Conservation (phyloP, 805 yeast genomes). For the Kregervanrija pseudodelftensis region DNA sequence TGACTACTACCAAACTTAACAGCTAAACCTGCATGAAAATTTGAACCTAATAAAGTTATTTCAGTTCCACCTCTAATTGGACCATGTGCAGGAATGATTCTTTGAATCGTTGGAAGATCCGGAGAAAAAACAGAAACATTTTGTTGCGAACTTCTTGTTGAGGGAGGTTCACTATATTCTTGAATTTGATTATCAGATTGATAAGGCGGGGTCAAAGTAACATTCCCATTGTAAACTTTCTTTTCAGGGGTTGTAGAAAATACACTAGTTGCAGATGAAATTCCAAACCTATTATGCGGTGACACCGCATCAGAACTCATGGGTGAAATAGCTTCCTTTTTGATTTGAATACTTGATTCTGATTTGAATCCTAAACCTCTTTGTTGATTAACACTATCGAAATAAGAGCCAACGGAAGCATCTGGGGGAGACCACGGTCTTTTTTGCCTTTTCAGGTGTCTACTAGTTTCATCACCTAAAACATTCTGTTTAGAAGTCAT, state of each 20-base stretch:
- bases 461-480: conserved; percentile 8
- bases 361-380: conserved; percentile 7
- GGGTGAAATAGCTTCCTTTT: conserved; percentile 26
- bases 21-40: conserved; percentile 73
- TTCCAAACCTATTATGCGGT: conserved; percentile 22
- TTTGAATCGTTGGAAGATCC: conserved; percentile 55
- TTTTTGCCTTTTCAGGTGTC: conserved; percentile 25
- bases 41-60: conserved; percentile 81
- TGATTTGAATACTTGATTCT: conserved; percentile 7
- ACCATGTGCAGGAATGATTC: conserved; percentile 93
- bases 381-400: conserved; percentile 22
- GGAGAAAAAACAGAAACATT: too few species aligned
- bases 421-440: conserved; percentile 25
- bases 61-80: conserved; percentile 96
- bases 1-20: conserved; percentile 82
- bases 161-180: neutral
- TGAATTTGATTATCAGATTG: neutral
- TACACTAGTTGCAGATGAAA: conserved; percentile 26
- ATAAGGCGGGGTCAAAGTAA: neutral
- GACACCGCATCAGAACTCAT: conserved; percentile 26
- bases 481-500: conserved; percentile 5
- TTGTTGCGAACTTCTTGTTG: neutral
- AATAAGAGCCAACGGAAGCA: conserved; percentile 16
- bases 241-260: conserved; percentile 28
- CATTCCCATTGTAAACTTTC: conserved; percentile 4